Conservation (phyloP, 768 basidiomycete species). For the Sarcodon aspratus region DNA sequence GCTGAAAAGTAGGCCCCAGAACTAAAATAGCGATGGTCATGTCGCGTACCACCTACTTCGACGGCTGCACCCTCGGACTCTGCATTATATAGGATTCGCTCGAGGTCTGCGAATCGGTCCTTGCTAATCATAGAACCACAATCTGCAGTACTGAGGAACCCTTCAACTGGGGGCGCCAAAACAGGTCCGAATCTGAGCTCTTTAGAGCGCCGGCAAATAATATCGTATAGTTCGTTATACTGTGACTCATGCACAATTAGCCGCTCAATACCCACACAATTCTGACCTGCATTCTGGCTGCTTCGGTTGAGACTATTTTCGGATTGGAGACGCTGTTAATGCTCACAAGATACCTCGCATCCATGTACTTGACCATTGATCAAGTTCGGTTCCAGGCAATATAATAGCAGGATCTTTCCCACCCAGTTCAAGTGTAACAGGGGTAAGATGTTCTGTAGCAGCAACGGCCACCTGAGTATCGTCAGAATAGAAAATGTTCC, state of each 20-base stretch:
- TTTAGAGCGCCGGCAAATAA: slow-evolving; percentile 49
- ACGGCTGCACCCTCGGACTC: slow-evolving; percentile 53
- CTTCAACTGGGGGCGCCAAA: slow-evolving; percentile 52
- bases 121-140: slow-evolving; percentile 80
- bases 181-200: slow-evolving; percentile 75
- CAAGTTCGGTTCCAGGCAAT: slow-evolving; percentile 73
- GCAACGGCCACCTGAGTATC: slow-evolving; percentile 58
- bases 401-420: slow-evolving; percentile 93
- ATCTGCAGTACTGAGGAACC: slow-evolving; percentile 66
- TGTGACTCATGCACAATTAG: slow-evolving; percentile 75
- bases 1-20: slow-evolving; percentile 79
- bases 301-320: not conserved
- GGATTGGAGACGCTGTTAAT: not conserved
- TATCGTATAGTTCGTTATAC: slow-evolving; percentile 62
- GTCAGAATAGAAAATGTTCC: slow-evolving; percentile 8
- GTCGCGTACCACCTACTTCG: slow-evolving; percentile 52
- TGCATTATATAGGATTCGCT: slow-evolving; percentile 56
- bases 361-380: slow-evolving; percentile 71
- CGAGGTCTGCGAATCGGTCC: slow-evolving; percentile 58
- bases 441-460: slow-evolving; percentile 80
- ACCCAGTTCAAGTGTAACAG: slow-evolving; percentile 88
- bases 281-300: slow-evolving; percentile 91
- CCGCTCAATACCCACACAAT: slow-evolving; percentile 95
- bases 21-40: slow-evolving; percentile 52
- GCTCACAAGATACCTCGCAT: slow-evolving; percentile 89